Conservation (phyloP, 768 basidiomycete species). For the Termitomyces sp. region DNA sequence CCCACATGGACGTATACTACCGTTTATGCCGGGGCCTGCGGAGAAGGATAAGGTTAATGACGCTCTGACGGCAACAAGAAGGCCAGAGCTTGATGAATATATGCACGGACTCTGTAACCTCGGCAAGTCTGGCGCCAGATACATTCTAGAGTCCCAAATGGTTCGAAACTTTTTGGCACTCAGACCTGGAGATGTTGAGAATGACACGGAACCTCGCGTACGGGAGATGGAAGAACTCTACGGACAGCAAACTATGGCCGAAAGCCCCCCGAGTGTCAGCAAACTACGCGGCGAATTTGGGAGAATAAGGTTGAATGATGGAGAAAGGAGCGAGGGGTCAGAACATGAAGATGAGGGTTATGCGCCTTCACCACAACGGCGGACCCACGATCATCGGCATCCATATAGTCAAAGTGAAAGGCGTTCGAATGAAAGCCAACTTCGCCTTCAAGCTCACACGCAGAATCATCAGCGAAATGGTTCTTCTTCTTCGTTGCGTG, state of each 20-base stretch:
- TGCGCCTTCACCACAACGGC: slow-evolving; percentile 35
- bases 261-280: slow-evolving; percentile 17
- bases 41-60: slow-evolving; percentile 79
- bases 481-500: slow-evolving; percentile 42
- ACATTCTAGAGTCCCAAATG: slow-evolving; percentile 76
- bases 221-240: slow-evolving; percentile 55
- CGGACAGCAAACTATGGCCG: slow-evolving; percentile 10
- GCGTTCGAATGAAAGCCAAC: slow-evolving; percentile 32
- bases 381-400: slow-evolving; percentile 31
- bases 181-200: slow-evolving; percentile 82
- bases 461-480: slow-evolving; percentile 49
- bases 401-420: slow-evolving; percentile 33
- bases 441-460: slow-evolving; percentile 34
- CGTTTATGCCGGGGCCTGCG: slow-evolving; percentile 96
- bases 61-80: slow-evolving; percentile 71
- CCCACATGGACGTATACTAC: slow-evolving; percentile 68
- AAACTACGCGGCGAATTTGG: slow-evolving; percentile 47
- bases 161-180: slow-evolving; percentile 80
- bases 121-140: slow-evolving; percentile 57
- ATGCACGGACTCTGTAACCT: slow-evolving; percentile 75
- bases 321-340: slow-evolving; percentile 54
- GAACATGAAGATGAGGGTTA: slow-evolving; percentile 62
- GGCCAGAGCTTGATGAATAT: slow-evolving; percentile 86
- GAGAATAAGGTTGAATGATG: slow-evolving; percentile 39
- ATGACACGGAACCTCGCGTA: slow-evolving; percentile 53